phyloP scores from a whole-genome alignment of 306 rosid genomes.

The Rosa lucieae region DNA sequence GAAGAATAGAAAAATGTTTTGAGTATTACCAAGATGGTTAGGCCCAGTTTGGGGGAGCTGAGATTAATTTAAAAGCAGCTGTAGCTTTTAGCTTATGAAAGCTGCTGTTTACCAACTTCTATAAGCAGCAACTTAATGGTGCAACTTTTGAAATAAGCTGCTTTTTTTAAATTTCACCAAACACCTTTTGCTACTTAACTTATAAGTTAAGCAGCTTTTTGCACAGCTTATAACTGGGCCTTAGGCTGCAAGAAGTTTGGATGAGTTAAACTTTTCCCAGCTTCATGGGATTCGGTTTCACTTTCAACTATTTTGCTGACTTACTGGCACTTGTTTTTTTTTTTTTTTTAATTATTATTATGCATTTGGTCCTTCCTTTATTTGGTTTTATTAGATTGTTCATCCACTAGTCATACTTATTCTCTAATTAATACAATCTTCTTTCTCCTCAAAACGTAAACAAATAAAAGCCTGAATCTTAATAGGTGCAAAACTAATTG shows the following conservation, averaged over 20 bases:
- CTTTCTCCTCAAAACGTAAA: neutral
- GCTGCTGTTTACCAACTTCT: no score
- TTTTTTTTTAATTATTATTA: neutral
- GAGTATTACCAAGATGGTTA: neutral
- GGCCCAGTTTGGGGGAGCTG: no score
- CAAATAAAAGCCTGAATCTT: neutral
- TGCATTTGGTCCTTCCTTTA: neutral
- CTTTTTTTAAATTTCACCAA: no score
- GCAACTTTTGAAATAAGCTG: no score
- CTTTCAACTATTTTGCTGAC: neutral
- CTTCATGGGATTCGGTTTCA: neutral
- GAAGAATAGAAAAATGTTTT: neutral
- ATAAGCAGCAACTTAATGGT: no score
- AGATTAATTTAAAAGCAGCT: no score
- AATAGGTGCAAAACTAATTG: neutral
- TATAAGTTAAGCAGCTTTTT: neutral
- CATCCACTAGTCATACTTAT: neutral
- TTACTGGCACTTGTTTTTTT: neutral
- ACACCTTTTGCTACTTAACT: no score
- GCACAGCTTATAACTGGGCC: no score
- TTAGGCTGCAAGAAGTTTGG: neutral
- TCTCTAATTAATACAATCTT: neutral
- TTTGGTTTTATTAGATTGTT: neutral
- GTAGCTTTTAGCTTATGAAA: no score
- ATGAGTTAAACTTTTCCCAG: neutral